Conservation (phyloP, 2,329 filamentous ascomycete genomes). For the Fusarium euwallaceae region DNA sequence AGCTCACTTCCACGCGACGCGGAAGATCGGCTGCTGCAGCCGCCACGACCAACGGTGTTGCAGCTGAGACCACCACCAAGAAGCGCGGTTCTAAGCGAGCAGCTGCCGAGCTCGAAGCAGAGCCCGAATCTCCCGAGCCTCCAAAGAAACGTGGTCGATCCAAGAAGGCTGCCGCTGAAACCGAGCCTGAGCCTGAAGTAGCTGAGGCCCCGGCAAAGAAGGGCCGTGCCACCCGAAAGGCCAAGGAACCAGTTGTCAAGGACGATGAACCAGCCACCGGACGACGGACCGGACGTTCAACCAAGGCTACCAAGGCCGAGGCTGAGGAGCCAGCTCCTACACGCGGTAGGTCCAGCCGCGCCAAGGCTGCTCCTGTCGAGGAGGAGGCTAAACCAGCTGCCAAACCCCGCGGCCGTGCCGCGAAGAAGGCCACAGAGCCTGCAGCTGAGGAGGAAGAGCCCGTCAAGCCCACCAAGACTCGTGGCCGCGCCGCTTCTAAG, state of each 20-base stretch:
- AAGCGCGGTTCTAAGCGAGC: conserved; percentile 37
- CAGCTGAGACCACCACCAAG: conserved; percentile 16
- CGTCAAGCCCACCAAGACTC: conserved; percentile 33
- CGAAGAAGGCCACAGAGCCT: conserved; percentile 1
- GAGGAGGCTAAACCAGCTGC: background rate
- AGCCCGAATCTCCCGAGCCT: conserved; percentile 27
- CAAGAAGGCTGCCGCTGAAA: conserved; percentile 23
- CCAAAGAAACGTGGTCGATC: conserved; percentile 41
- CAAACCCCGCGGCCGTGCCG: conserved; percentile 32
- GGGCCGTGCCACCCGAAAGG: conserved; percentile 28
- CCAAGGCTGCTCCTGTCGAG: conserved; percentile 21
- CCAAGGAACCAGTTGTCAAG: conserved; percentile 21
- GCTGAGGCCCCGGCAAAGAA: conserved; percentile 38
- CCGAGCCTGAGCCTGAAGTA: conserved; percentile 12
- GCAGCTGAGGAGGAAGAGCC: background rate
- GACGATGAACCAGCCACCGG: conserved; percentile 10
- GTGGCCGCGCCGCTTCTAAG: conserved; percentile 23
- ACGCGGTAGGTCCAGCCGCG: conserved; percentile 23
- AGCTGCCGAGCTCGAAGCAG: conserved; percentile 19
- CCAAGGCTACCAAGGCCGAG: conserved; percentile 28
- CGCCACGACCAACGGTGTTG: conserved; percentile 3
- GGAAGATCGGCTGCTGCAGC: conserved; percentile 13
- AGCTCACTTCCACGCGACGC: conserved; percentile 26
- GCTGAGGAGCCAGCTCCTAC: conserved; percentile 19
- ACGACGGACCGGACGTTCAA: conserved; percentile 17